phyloP scores from a whole-genome alignment of 495 filamentous ascomycete species.

The Podospora conica region DNA sequence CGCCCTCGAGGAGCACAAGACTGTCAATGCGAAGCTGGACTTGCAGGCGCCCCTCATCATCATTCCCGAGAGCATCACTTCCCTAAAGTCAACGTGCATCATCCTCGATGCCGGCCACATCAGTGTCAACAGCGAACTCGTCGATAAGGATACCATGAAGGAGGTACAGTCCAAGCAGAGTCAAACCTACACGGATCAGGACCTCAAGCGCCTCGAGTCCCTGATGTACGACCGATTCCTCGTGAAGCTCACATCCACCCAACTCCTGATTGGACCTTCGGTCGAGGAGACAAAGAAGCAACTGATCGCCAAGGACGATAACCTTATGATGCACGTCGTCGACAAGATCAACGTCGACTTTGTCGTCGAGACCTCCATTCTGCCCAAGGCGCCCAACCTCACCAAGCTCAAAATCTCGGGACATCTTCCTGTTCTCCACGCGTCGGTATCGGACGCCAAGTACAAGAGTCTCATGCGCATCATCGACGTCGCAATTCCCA shows the following conservation, averaged over 20 bases:
- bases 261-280: conserved; percentile 91
- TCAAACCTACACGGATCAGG: conserved; percentile 79
- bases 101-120: conserved; percentile 96
- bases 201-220: conserved; percentile 77
- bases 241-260: conserved; percentile 86
- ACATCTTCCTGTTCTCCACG: conserved; percentile 86
- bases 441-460: conserved; percentile 84
- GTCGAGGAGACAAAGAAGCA: conserved; percentile 87
- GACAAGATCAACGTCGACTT: conserved; percentile 97
- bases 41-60: conserved; percentile 95
- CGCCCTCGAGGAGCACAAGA: conserved; percentile 95
- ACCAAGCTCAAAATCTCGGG: conserved; percentile 87
- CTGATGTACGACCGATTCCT: conserved; percentile 95
- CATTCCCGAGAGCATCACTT: conserved; percentile 83
- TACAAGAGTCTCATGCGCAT: conserved; percentile 95
- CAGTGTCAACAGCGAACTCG: conserved; percentile 85
- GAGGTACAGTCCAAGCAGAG: conserved; percentile 88
- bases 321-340: conserved; percentile 78
- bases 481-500: conserved; percentile 90
- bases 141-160: conserved; percentile 79
- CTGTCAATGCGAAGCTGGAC: conserved; percentile 91
- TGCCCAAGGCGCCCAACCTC: conserved; percentile 90
- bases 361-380: conserved; percentile 81
- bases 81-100: conserved; percentile 71
- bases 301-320: conserved; percentile 59